Base-by-base conservation (phyloP, 768 basidiomycete species). In the Hericium rajendrae region DNA sequence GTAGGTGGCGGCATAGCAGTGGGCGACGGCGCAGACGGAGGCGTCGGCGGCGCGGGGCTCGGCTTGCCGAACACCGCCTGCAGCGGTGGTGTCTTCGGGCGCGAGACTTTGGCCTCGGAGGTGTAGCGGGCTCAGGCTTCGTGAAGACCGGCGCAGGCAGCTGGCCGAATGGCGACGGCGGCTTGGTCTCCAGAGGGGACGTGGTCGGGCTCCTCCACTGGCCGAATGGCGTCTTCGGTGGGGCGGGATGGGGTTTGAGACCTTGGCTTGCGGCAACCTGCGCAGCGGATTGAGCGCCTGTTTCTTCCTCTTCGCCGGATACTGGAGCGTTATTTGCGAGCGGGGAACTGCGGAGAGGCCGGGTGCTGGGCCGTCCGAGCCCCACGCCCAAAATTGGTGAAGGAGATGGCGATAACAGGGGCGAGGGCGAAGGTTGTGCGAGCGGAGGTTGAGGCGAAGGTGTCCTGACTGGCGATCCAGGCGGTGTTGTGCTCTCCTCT, bases 311-410 rank as follows among this genome's bases (percentile, higher is more conserved):
- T 15, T 78, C 78, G 63, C 72, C 58, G 24, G 61, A 60, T 74
- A 79, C 56, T 72, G 72, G 54, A 5, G 76, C 73, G 57, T 69
- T 81, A 57, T 69, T 81, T 4, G 88, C 84, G 51, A 91, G 72
- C 1, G 89, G 89, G 3, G 89, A 90, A 62, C 89, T 91, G n/a
- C 86, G 81, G 3, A 76, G 69, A 0, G 88, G 88, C 6, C 84
- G 79, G 8, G 86, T 78, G 50, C 78, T 83, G 1, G 82, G 82
- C 40, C 85, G 75, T 18, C 83, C 81, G 18, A 79, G 74, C 38
- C 82, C 81, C 16, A 78, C 66, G 22, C 77, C 76, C 37, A 84
- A 67, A 2, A 74, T 69, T 20, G 80, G 75, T 1, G 74, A 66
- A 18, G 68, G 58, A 18, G 78, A 65, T n/a, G 74, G 66, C 9